Conservation (phyloP, 1,284 basidiomycete species). For the Irpex rosettiformis region DNA sequence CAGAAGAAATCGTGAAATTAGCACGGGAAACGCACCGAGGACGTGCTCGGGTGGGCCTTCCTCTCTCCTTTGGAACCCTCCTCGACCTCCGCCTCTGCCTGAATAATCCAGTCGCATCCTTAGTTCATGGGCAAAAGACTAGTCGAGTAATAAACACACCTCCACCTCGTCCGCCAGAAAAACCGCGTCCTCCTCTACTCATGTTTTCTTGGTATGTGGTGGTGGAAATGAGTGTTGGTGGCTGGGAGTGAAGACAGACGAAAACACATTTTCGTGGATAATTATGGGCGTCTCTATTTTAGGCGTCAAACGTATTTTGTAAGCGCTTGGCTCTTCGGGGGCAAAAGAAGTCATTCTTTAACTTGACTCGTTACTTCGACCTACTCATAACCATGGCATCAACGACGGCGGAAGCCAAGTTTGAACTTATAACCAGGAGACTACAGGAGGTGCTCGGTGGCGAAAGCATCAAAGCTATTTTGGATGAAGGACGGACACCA, state of each 20-base stretch:
- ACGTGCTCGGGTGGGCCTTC: slow-evolving; percentile 84
- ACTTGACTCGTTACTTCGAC: no score
- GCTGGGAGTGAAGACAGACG: background rate
- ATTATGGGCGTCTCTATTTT: background rate
- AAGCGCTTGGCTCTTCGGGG: no score
- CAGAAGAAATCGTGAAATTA: background rate
- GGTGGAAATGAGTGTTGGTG: background rate
- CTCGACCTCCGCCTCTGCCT: slow-evolving; percentile 26
- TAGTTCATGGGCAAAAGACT: background rate
- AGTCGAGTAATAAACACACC: background rate
- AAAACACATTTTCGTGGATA: background rate
- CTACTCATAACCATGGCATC: slow-evolving; percentile 18
- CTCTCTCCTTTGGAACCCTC: slow-evolving; percentile 66
- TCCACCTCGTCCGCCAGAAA: slow-evolving; percentile 11
- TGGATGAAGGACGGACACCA: slow-evolving; percentile 73
- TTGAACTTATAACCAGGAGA: slow-evolving; percentile 82
- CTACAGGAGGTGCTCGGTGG: slow-evolving; percentile 88
- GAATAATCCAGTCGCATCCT: slow-evolving; percentile 8
- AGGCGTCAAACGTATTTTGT: no score
- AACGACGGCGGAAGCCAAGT: slow-evolving; percentile 61
- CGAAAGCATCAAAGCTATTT: slow-evolving; percentile 79
- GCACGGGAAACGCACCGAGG: slow-evolving; percentile 48
- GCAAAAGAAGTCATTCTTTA: no score
- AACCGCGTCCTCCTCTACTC: slow-evolving; percentile 15
- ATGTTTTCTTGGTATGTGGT: slow-evolving; percentile 1